Evolutionary conservation across 345 rosid species (phyloP).

Genomic region (Linum lewisii): DNA sequence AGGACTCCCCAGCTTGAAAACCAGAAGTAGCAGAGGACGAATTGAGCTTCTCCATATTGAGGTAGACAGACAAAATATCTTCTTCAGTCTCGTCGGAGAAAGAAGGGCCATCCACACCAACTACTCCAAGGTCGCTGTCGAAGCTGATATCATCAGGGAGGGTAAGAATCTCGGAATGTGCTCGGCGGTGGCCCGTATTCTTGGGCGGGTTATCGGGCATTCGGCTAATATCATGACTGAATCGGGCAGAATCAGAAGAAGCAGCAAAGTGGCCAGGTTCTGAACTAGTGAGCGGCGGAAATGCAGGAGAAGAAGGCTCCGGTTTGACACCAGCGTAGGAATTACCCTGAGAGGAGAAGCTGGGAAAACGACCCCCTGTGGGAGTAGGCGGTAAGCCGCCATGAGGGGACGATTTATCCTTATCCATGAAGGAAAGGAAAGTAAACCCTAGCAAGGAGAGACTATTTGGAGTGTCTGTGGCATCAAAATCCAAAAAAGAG

Average conservation of each 20-base stretch:
- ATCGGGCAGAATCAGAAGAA: conserved; percentile 36
- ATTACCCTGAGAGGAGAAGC: conserved; percentile 37
- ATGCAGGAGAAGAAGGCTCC: conserved; percentile 34
- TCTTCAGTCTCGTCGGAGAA: conserved; percentile 83
- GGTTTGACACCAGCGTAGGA: conserved; percentile 39
- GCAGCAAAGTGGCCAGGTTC: no score
- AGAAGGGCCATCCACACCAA: conserved; percentile 69
- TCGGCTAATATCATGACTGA: conserved; percentile 72
- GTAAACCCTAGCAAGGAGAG: background rate
- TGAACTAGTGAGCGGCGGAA: conserved; percentile 36
- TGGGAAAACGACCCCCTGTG: conserved; percentile 45
- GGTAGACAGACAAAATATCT: conserved; percentile 66
- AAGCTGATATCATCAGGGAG: conserved; percentile 89
- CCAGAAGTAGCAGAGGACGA: conserved; percentile 57
- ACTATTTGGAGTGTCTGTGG: background rate
- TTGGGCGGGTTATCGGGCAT: conserved; percentile 80
- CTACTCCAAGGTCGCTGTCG: conserved; percentile 79
- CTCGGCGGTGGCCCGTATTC: conserved; percentile 88
- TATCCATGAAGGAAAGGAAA: conserved; percentile 40
- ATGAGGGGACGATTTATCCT: conserved; percentile 45
- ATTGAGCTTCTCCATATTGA: conserved; percentile 86
- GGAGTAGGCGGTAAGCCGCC: conserved; percentile 49
- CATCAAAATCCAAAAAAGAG: background rate
- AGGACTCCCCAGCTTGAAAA: conserved; percentile 53
- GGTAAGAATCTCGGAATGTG: conserved; percentile 87